A percentile compares a stretch with the other conserved stretches of the same genome.
Evolutionary conservation across 78 protist genomes (phyloP).

Genomic region (Dictyostelium purpureum): DNA sequence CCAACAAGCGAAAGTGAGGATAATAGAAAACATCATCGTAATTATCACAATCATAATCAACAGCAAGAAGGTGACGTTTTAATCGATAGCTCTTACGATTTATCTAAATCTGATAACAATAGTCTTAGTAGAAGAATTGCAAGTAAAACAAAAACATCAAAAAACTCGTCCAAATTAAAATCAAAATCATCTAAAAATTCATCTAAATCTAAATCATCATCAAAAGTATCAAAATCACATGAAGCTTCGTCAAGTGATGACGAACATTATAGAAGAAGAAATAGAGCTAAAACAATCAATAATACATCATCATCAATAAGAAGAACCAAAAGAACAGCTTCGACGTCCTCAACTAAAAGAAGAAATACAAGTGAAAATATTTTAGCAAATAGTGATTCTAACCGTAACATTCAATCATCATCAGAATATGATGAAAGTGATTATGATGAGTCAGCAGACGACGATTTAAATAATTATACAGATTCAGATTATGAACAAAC

Average conservation of each 20-base stretch:
- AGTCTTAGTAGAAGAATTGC: neutral
- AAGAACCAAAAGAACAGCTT: neutral
- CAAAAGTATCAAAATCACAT: slow-evolving; percentile 15
- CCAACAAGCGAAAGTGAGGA: neutral
- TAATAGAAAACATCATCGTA: neutral
- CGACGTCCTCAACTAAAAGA: neutral
- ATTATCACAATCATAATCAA: neutral
- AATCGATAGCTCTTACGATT: slow-evolving; percentile 46
- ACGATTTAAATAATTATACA: neutral
- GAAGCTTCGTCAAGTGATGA: slow-evolving; percentile 48
- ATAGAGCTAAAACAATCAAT: neutral
- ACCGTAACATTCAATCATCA: neutral
- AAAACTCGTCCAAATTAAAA: neutral
- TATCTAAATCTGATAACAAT: slow-evolving; percentile 12
- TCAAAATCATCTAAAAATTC: neutral
- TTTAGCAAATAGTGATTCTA: neutral
- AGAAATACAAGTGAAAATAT: neutral
- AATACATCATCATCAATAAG: neutral
- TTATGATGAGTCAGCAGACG: neutral
- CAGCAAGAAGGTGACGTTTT: slow-evolving; percentile 12
- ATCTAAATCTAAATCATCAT: neutral
- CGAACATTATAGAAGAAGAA: neutral
- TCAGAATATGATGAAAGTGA: neutral
- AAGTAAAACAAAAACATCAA: neutral
- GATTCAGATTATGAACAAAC: neutral